Base-by-base conservation (phyloP, 2,329 filamentous ascomycete genomes). In the Proliferodiscus dingleyae region DNA sequence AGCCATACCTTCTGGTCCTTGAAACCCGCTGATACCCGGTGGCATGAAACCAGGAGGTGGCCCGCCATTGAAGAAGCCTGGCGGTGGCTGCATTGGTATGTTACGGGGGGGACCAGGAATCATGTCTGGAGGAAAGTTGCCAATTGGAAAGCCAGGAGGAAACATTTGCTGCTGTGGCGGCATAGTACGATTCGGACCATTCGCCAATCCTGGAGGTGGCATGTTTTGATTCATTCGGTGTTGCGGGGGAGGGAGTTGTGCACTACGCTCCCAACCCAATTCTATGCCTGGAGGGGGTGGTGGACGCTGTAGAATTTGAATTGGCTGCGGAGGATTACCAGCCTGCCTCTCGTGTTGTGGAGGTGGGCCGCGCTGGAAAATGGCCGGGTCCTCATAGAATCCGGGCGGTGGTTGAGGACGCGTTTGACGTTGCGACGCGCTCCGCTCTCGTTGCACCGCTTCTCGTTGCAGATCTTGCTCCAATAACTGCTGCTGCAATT, bases 261-360 rank as follows among this genome's bases (percentile, higher is more conserved):
- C 39, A 37, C 54, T 52, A 38, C 57, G 58, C 15, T 59, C 58
- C 59, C 59, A 61, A 15, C 74, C 75, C 66, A 83, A 75, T 37
- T 72, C 79, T 32, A 84, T 65, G 6, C 80, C 80, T 2, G 78
- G 77, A 18, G 73, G 76, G 15, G 73, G 76, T 11, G 72, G 75
- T n/a, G 77, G 78, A 5, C 80, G 76, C 63, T 83, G 80, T 18
- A 84, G 64, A 43, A 84, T 83, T 59, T 83, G 80, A 3, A 78
- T 81, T 4, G 78, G 78, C 53, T 78, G 76, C 46, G 71, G 72
- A 21, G 68, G 69, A 37, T 57, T 55, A 19, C 49, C 51, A 29
- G 45, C n/a, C 28, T 55, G 52, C 42, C 52, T 42, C 28, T 62
- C 61, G 38, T 60, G 60, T 33, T 54, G 58, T 22, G 53, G 54